phyloP scores from a whole-genome alignment of 179 eudicot genomes.

The Silene vulgaris region DNA sequence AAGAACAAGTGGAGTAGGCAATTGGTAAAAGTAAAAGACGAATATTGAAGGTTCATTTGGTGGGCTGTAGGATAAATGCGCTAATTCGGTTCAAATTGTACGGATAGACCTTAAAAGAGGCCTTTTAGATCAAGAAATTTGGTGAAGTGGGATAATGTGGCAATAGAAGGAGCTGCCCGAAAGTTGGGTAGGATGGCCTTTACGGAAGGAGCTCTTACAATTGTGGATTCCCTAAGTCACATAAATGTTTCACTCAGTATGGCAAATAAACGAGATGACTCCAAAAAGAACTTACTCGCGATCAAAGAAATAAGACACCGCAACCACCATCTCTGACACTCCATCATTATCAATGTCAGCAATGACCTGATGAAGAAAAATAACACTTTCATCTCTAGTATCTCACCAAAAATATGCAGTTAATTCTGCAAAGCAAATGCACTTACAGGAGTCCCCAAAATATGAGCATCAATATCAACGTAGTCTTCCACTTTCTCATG shows the following conservation, averaged over 20 bases:
- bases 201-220: background rate
- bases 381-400: conserved; percentile 14
- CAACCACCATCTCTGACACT: conserved; percentile 89
- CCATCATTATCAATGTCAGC: conserved; percentile 98
- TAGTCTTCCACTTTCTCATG: conserved; percentile 68
- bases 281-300: conserved; percentile 67
- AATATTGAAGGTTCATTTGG: background rate
- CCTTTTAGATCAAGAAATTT: background rate
- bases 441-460: conserved; percentile 92
- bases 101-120: background rate
- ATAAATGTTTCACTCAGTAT: background rate
- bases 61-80: background rate
- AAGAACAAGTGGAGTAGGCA: background rate
- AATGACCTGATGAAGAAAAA: conserved; percentile 54
- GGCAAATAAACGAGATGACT: background rate
- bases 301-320: conserved; percentile 98
- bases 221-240: background rate
- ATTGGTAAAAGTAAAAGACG: background rate
- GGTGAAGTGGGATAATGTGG: background rate
- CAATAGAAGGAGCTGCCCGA: background rate
- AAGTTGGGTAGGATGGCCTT: no score
- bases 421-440: conserved; percentile 7
- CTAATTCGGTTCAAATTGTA: background rate
- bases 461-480: conserved; percentile 82
- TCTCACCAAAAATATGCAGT: background rate